These are phyloP conservation scores for Fusarium siculi DNA, from an alignment of 2,329 filamentous ascomycete genomes.

Conservation along the genomic window DNA sequence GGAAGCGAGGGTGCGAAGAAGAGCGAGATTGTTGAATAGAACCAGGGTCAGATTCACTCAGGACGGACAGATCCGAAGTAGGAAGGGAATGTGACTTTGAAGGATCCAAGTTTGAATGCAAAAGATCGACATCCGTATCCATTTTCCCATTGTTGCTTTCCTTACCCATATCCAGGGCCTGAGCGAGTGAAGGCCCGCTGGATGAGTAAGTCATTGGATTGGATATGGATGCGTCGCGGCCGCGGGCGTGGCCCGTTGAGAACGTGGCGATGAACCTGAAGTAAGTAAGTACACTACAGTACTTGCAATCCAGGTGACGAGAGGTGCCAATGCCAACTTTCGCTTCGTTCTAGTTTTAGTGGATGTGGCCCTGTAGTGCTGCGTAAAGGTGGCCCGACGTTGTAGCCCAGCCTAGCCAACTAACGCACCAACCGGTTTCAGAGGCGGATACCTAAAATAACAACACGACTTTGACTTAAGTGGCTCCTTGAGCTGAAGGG, in stretches of 20 bases:
- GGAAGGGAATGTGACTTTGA: conserved; percentile 36
- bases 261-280: conserved; percentile 38
- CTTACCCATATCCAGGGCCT: conserved; percentile 45
- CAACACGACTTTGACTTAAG: conserved; percentile 25
- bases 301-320: not conserved
- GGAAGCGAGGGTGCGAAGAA: conserved; percentile 26
- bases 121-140: conserved; percentile 42
- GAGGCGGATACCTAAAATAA: conserved; percentile 38
- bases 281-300: not conserved
- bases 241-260: conserved; percentile 42
- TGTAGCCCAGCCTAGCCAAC: conserved; percentile 28
- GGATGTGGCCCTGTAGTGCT: conserved; percentile 10
- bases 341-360: conserved; percentile 24
- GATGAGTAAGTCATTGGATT: conserved; percentile 49
- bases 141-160: conserved; percentile 12
- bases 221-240: conserved; percentile 37
- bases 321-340: conserved; percentile 20
- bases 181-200: conserved; percentile 53
- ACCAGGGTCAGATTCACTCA: conserved; percentile 34
- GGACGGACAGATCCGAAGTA: conserved; percentile 28
- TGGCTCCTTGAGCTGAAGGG: conserved; percentile 7
- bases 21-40: conserved; percentile 30
- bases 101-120: conserved; percentile 29
- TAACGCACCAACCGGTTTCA: conserved; percentile 36
- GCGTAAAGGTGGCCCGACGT: conserved; percentile 31